These are phyloP conservation scores for Draba incana DNA, from an alignment of 345 rosid genomes.

Conservation along the genomic window DNA sequence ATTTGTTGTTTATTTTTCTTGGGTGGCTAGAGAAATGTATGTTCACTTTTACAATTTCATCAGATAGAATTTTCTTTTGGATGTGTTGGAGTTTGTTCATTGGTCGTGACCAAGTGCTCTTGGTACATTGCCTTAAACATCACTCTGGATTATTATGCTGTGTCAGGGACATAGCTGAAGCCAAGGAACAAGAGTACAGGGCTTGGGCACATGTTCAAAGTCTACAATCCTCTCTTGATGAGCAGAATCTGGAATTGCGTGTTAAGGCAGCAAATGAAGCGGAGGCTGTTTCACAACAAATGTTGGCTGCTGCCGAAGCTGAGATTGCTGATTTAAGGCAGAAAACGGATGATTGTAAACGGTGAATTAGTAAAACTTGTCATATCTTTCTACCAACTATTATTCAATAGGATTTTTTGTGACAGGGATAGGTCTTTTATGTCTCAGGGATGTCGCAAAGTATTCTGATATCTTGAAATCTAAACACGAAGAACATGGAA, in stretches of 20 bases:
- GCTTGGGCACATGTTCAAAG: conserved; percentile 86
- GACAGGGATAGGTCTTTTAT: conserved; percentile 25
- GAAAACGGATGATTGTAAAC: conserved; percentile 76
- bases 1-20: conserved; percentile 24
- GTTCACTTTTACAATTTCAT: background rate
- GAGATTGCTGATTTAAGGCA: conserved; percentile 95
- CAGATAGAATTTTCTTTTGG: conserved; percentile 5
- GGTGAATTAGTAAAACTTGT: conserved; percentile 47
- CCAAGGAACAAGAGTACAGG: conserved; percentile 71
- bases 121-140: conserved; percentile 27
- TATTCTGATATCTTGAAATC: conserved; percentile 76
- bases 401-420: conserved; percentile 1
- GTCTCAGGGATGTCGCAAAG: conserved; percentile 63
- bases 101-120: background rate
- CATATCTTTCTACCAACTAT: background rate
- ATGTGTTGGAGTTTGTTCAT: conserved; percentile 15
- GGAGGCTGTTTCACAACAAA: conserved; percentile 93
- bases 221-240: conserved; percentile 82
- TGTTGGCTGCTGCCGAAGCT: conserved; percentile 95
- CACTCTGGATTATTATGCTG: conserved; percentile 21
- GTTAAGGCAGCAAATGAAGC: conserved; percentile 98
- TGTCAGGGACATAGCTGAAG: conserved; percentile 72
- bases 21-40: background rate
- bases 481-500: conserved; percentile 87
- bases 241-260: conserved; percentile 78